phyloP scores from a whole-genome alignment of 164 flowering plant genomes.

The Liriodendron chinense region DNA sequence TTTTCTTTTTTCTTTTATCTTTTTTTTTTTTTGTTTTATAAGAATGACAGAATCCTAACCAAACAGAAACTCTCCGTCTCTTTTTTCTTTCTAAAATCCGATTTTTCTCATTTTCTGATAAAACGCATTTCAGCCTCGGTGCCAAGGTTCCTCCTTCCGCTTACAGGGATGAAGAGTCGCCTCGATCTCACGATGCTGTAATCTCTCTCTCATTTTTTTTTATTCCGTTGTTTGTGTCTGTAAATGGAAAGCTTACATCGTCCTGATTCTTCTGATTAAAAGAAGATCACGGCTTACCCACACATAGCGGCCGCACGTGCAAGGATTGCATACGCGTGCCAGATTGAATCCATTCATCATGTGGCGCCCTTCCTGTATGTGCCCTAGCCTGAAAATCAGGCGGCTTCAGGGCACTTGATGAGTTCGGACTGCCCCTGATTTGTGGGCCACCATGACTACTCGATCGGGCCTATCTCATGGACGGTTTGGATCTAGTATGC shows the following conservation, averaged over 20 bases:
- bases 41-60: not conserved
- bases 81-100: not conserved
- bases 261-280: not conserved
- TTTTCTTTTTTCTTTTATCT: not conserved
- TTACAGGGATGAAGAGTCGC: slow-evolving; percentile 20
- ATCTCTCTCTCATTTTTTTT: not conserved
- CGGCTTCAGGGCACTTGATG: not conserved
- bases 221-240: not conserved
- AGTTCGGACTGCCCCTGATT: not conserved
- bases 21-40: slow-evolving; percentile 10
- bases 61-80: not conserved
- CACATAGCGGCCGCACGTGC: too few species aligned
- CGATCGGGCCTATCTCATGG: too few species aligned
- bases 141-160: slow-evolving; percentile 65
- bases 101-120: not conserved
- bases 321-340: not conserved
- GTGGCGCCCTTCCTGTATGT: not conserved
- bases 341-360: not conserved
- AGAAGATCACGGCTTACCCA: too few species aligned
- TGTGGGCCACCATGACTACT: too few species aligned
- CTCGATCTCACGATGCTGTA: slow-evolving; percentile 37
- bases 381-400: too few species aligned
- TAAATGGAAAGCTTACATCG: too few species aligned
- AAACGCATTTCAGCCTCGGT: slow-evolving; percentile 46
- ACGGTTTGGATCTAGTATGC: too few species aligned